These are phyloP conservation scores for Rhinocladiella similis DNA, from an alignment of 2,329 filamentous ascomycete species.

Conservation along the genomic window DNA sequence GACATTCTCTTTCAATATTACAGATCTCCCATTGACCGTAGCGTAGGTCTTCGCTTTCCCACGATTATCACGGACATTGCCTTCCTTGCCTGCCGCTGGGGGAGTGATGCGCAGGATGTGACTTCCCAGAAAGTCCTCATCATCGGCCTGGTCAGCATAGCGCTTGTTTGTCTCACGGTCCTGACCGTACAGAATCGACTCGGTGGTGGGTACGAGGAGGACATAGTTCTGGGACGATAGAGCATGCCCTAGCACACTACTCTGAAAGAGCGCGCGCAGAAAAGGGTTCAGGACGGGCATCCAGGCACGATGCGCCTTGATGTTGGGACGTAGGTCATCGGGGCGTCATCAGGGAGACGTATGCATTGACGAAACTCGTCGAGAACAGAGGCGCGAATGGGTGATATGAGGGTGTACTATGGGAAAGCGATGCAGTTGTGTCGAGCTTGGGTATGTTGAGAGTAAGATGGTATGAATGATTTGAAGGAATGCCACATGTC, in stretches of 20 bases:
- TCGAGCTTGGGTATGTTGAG: not conserved
- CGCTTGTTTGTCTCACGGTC: slow-evolving; percentile 80
- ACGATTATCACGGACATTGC: slow-evolving; percentile 78
- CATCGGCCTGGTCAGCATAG: slow-evolving; percentile 77
- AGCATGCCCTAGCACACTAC: slow-evolving; percentile 88
- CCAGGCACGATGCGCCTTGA: slow-evolving; percentile 49
- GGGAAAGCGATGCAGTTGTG: not conserved
- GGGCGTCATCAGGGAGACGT: slow-evolving; percentile 16
- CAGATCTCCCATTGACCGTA: slow-evolving; percentile 87
- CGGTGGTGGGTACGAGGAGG: slow-evolving; percentile 88
- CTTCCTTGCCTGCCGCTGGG: slow-evolving; percentile 53
- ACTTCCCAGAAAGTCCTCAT: slow-evolving; percentile 93
- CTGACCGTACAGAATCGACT: slow-evolving; percentile 82
- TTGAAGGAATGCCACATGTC: not conserved
- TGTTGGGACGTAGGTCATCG: slow-evolving; percentile 19
- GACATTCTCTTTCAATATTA: slow-evolving; percentile 90
- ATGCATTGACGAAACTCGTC: not conserved
- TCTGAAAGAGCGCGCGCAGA: slow-evolving; percentile 97
- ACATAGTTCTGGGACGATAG: slow-evolving; percentile 88
- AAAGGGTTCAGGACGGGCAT: slow-evolving; percentile 99
- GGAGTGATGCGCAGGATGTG: slow-evolving; percentile 87
- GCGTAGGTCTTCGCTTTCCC: slow-evolving; percentile 93
- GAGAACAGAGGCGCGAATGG: not conserved
- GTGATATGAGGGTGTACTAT: not conserved
- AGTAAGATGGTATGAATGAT: not conserved